phyloP scores from a whole-genome alignment of 345 rosid species.

The Sapria himalayana region DNA sequence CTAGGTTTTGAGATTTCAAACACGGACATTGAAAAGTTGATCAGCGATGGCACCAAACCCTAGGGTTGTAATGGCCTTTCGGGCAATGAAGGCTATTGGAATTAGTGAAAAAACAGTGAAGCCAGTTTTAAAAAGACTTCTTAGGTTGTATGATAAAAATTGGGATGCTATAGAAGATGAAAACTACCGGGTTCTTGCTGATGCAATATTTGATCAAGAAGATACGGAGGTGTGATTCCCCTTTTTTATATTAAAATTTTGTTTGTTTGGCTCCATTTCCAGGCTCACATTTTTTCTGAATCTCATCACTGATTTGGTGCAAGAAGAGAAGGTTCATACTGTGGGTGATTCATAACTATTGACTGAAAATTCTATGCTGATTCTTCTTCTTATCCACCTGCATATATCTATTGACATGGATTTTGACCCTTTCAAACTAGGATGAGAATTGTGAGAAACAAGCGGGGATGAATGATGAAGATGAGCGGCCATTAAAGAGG shows the following conservation, averaged over 20 bases:
- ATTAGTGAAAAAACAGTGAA: slow-evolving; percentile 28
- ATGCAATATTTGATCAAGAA: slow-evolving; percentile 67
- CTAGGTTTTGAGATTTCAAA: too few relatives aligned
- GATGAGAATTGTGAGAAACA: slow-evolving; percentile 22
- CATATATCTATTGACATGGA: slow-evolving; percentile 1
- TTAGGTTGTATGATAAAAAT: slow-evolving; percentile 51
- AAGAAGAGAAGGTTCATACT: slow-evolving; percentile 12
- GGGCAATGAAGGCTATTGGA: slow-evolving; percentile 51
- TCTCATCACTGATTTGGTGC: neutral
- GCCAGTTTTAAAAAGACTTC: slow-evolving; percentile 55
- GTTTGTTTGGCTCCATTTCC: slow-evolving; percentile 4
- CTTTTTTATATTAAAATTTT: neutral
- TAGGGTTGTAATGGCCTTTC: slow-evolving; percentile 27
- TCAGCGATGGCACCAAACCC: slow-evolving; percentile 37
- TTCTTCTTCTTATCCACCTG: neutral
- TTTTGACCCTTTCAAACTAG: slow-evolving; percentile 12
- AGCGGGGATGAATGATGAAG: slow-evolving; percentile 19
- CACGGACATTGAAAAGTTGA: too few relatives aligned
- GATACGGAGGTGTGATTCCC: slow-evolving; percentile 32
- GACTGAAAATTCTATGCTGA: slow-evolving; percentile 1
- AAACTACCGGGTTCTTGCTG: slow-evolving; percentile 69
- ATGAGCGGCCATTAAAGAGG: slow-evolving; percentile 54
- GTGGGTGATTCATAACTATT: slow-evolving; percentile 16
- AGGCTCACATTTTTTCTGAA: neutral
- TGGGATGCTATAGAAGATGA: slow-evolving; percentile 74